A percentile compares a stretch with the other conserved stretches of the same genome.
phyloP scores from a whole-genome alignment of 164 flowering plant genomes.

The Macadamia tetraphylla region DNA sequence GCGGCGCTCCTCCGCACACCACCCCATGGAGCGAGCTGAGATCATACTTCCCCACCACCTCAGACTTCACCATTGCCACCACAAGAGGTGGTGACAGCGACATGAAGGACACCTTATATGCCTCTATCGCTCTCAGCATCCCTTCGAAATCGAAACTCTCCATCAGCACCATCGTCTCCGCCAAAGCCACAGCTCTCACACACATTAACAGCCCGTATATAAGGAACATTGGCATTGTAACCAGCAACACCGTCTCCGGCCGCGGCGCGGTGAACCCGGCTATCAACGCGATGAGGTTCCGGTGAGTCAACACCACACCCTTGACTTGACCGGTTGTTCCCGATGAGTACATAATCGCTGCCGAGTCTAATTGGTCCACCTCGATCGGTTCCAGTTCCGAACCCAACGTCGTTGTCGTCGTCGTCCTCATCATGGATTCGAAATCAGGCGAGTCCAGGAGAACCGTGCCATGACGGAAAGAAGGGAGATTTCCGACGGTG shows the following conservation, averaged over 20 bases:
- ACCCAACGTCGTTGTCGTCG: background rate
- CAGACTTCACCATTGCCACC: constrained; percentile 36
- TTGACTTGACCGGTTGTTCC: constrained; percentile 67
- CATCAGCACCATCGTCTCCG: constrained; percentile 31
- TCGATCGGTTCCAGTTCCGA: background rate
- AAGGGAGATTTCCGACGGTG: constrained; percentile 21
- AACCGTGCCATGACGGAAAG: constrained; percentile 19
- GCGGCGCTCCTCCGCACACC: constrained; percentile 62
- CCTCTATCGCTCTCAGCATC: constrained; percentile 48
- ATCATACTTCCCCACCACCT: constrained; percentile 26
- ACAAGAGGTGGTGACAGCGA: constrained; percentile 45
- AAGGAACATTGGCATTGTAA: constrained; percentile 51
- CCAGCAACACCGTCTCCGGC: constrained; percentile 22
- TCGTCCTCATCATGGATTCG: constrained; percentile 16
- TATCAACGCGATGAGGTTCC: constrained; percentile 47
- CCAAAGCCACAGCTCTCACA: constrained; percentile 30
- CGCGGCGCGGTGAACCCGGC: constrained; percentile 18
- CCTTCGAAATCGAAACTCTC: constrained; percentile 44
- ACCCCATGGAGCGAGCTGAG: constrained; percentile 39
- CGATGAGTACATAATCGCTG: constrained; percentile 61
- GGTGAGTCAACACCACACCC: constrained; percentile 54
- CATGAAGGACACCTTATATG: constrained; percentile 33
- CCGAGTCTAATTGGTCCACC: constrained; percentile 42
- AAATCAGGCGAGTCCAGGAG: constrained; percentile 47
- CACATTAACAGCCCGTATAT: constrained; percentile 61